Evolutionary conservation across 192 early-diverging fungal genomes (phyloP), one percentile per base, ranked within the genome.

Genomic region (Endogone sp.): DNA sequence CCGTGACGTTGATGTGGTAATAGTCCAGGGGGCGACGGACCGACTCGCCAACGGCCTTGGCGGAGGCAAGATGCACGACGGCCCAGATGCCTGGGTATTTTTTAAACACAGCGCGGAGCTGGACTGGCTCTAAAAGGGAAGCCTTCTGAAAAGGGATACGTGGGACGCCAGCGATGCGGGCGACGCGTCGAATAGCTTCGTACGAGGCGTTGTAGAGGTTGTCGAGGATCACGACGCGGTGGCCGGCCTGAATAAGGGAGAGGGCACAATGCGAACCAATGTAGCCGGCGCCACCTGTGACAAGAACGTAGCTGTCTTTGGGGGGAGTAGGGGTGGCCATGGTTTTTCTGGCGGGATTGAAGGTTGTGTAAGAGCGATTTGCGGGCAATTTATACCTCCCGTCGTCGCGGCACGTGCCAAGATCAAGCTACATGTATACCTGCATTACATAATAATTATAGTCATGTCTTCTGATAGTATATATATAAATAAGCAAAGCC

Each of bases 1-100:
- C 95, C 6, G 84, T 82, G n/a, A 97, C 86, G 72, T 97, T 97
- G 83, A 93, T 97, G 71, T 94, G 90, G 79, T 93, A 97, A 82
- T 97, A 97, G 21, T 74, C 72, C 4, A 95, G 81, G 13, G 95
- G 95, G 73, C 92, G 85, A 30, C 73, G 72, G 56, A 88, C 85
- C n/a, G 86, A 89, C 69, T 94, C 91, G 20, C 89, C 91, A 2
- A 97, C 95, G 13, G 86, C 90, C 74, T 93, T 95, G 56, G 89
- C 88, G 11, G 91, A 93, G 3, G 89, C 88, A 71, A 97, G 92
- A 71, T 95, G 94, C 80, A 93, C 81, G 21, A 88, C 85, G 60
- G 84, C 75, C 9, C 59, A 68, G 25, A 79, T 75, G n/a, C n/a
- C n/a, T 62, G n/a, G 57, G 56, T 80, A 74, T 21, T 69, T 72